phyloP scores from a whole-genome alignment of 352 stramenopile species.

The Phytophthora quininea region DNA sequence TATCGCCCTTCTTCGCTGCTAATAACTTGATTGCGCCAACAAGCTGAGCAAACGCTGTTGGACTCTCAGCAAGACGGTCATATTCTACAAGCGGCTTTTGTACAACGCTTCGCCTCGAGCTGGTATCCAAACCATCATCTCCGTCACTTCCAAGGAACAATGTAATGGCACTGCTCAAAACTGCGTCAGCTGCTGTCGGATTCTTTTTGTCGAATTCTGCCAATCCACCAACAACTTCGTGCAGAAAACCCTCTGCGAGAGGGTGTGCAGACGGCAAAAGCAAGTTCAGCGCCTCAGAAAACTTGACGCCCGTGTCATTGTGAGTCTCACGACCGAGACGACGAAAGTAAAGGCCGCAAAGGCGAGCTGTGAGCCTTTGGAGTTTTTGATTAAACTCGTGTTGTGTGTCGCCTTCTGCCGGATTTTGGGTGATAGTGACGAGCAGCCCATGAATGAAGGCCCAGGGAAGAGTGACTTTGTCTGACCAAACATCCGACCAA shows the following conservation, averaged over 20 bases:
- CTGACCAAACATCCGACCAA: constrained; percentile 56
- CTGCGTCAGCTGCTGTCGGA: constrained; percentile 6
- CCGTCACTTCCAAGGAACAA: constrained; percentile 30
- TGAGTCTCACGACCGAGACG: constrained; percentile 17
- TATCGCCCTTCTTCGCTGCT: constrained; percentile 25
- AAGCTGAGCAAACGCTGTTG: constrained; percentile 21
- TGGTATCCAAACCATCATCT: constrained; percentile 18
- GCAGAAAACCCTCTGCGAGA: constrained; percentile 22
- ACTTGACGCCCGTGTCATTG: constrained; percentile 27
- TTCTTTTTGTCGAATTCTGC: constrained; percentile 18
- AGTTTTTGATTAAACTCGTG: constrained; percentile 30
- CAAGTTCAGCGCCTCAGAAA: constrained; percentile 34
- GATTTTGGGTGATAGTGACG: constrained; percentile 25
- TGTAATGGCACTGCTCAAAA: constrained; percentile 42
- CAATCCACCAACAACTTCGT: constrained; percentile 32
- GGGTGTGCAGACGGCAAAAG: constrained; percentile 26
- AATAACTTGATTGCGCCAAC: constrained; percentile 31
- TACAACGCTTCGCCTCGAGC: constrained; percentile 37
- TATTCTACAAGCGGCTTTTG: constrained; percentile 43
- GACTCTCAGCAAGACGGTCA: constrained; percentile 18
- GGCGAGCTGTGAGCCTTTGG: constrained; percentile 20
- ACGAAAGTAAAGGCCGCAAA: constrained; percentile 33
- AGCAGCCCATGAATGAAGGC: constrained; percentile 50
- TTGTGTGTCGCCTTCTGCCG: constrained; percentile 5
- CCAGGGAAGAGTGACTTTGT: constrained; percentile 43